Evolutionary conservation across 2,329 filamentous ascomycete species (phyloP).

Genomic region (Fusarium sp.): DNA sequence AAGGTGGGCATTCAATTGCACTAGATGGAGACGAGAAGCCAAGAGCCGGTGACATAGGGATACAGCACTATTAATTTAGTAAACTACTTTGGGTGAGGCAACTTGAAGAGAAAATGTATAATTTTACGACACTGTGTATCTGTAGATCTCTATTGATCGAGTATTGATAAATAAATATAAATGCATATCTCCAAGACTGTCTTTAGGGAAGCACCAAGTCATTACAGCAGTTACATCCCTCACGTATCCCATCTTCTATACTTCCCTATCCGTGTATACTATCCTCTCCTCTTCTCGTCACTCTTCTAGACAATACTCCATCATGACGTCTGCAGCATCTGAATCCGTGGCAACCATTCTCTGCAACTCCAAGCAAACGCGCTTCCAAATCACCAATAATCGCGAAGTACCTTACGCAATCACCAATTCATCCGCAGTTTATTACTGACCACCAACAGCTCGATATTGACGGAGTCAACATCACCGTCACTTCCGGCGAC

Average conservation of each 20-base stretch:
- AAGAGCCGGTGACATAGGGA: conserved; percentile 7
- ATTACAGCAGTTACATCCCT: neutral
- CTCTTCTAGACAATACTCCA: neutral
- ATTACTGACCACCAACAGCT: conserved; percentile 59
- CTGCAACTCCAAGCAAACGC: conserved; percentile 75
- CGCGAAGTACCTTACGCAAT: conserved; percentile 62
- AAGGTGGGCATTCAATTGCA: conserved; percentile 3
- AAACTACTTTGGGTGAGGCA: neutral
- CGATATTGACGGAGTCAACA: conserved; percentile 79
- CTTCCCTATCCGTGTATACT: neutral
- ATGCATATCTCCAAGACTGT: conserved; percentile 5
- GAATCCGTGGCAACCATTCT: conserved; percentile 68
- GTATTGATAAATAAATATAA: neutral
- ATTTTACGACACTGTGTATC: neutral
- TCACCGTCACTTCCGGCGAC: conserved; percentile 69
- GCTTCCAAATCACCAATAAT: conserved; percentile 70
- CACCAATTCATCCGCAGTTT: neutral
- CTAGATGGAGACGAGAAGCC: conserved; percentile 11
- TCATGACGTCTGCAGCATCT: conserved; percentile 63
- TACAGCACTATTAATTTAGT: neutral
- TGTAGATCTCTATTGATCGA: neutral
- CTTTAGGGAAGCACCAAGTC: conserved; percentile 5
- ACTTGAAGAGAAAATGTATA: neutral
- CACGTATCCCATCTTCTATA: neutral
- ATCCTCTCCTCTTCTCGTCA: neutral